Evolutionary conservation across 2,329 filamentous ascomycete species (phyloP), one percentile per base, ranked within the genome.

Genomic region (Fusarium sp.): DNA sequence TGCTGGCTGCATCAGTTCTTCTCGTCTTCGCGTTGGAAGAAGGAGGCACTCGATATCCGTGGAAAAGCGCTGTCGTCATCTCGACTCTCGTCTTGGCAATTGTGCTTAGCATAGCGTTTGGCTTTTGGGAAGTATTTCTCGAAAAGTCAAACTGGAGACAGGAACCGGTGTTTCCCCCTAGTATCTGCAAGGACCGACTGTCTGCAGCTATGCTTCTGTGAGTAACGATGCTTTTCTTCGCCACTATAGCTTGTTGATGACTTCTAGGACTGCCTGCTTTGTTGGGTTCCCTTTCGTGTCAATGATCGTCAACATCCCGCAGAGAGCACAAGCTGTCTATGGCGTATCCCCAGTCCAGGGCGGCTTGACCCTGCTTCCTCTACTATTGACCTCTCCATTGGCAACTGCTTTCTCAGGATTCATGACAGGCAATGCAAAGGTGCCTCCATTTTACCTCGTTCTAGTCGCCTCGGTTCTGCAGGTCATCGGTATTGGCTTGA

Each of bases 1-100:
- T 83, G 1, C 79, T 88, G 8, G 81, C 80, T 0, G 81, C 82
- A 5, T 85, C 85, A 0, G 81, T 85, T 5, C 79, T 88, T 5
- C 73, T 88, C n/a, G 82, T 87, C 18, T 84, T 86, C 42, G 85
- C 83, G 1, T 79, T 88, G 16, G 83, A 88, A 56, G 81, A 86
- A 70, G 85, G 79, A 7, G 85, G 86, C 6, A 74, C 81, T 20
- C 78, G 78, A 7, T 86, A 85, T 60, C 73, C 82, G 5, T 88
- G 86, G 86, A 77, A 70, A 9, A 85, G 82, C 50, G 79, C 80
- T 0, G 69, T 81, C 6, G 81, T 88, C 6, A 79, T 86, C 6
- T 70, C 77, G 11, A 80, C 63, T 5, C 52, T 74, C 10, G 54
- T 60, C 7, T 33, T 74, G 4, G 64, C 70, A 11, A 38, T 63